Percentiles rank a stretch among this genome's conserved stretches.
These are phyloP conservation scores for Chloromonas sp. DNA, from an alignment of 163 green algal species.

Conservation along the genomic window DNA sequence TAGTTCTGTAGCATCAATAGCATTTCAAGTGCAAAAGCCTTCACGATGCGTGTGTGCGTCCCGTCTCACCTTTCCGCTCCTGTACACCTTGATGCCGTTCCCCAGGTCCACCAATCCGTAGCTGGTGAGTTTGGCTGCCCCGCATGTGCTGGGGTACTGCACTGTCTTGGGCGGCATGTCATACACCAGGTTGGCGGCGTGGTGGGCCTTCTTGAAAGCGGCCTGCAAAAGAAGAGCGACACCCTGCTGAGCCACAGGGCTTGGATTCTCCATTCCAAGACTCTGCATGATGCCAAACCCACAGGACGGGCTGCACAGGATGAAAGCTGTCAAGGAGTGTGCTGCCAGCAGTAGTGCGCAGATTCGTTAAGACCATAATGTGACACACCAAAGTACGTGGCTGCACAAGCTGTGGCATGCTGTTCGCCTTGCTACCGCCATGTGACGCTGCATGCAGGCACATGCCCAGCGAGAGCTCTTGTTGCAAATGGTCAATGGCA, in stretches of 20 bases:
- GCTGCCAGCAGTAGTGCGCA: too few species aligned
- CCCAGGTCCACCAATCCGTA: conserved; percentile 27
- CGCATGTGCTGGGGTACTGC: conserved; percentile 12
- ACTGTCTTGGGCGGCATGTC: conserved; percentile 36
- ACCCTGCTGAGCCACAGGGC: background rate
- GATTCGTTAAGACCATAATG: too few species aligned
- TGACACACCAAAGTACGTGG: too few species aligned
- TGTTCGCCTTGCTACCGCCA: too few species aligned
- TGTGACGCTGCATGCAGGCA: background rate
- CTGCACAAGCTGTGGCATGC: too few species aligned
- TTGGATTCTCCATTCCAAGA: background rate
- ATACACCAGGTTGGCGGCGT: conserved; percentile 31
- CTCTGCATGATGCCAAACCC: too few species aligned
- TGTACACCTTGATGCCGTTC: background rate
- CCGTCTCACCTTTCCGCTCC: background rate
- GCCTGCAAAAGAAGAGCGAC: background rate
- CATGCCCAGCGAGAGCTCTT: background rate
- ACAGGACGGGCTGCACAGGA: too few species aligned
- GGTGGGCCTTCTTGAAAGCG: conserved; percentile 35
- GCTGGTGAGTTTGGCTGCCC: background rate
- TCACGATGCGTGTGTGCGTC: background rate
- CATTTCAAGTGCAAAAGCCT: too few species aligned
- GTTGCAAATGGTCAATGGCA: background rate
- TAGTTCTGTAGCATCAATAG: background rate
- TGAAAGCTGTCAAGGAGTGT: too few species aligned